Conservation (phyloP, 495 filamentous ascomycete species). For the Astrothelium macrocarpum region DNA sequence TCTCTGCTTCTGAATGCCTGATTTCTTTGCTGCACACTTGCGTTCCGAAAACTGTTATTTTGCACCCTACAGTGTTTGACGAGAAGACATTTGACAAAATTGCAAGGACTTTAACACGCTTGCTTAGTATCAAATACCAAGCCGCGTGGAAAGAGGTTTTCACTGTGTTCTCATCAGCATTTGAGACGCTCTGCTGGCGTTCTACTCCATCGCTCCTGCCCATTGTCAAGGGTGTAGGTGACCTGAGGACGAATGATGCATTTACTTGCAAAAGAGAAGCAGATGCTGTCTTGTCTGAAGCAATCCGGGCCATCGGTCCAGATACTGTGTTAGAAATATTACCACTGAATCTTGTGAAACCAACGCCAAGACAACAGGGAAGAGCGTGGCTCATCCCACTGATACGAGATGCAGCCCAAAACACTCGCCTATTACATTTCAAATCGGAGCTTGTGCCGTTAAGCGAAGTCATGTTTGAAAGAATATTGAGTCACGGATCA, state of each 20-base stretch:
- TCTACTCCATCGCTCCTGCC: slow-evolving; percentile 64
- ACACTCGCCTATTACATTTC: slow-evolving; percentile 81
- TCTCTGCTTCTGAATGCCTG: slow-evolving; percentile 89
- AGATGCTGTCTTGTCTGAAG: slow-evolving; percentile 76
- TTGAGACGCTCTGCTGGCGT: slow-evolving; percentile 77
- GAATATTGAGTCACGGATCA: slow-evolving; percentile 65
- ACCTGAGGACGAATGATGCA: slow-evolving; percentile 76
- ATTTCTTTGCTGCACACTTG: slow-evolving; percentile 86
- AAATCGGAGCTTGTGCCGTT: slow-evolving; percentile 74
- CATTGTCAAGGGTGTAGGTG: slow-evolving; percentile 68
- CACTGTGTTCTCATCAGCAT: slow-evolving; percentile 76
- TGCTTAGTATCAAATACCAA: slow-evolving; percentile 85
- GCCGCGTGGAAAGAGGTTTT: slow-evolving; percentile 93
- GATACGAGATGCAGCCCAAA: slow-evolving; percentile 71
- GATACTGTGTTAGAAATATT: slow-evolving; percentile 67
- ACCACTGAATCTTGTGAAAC: slow-evolving; percentile 72
- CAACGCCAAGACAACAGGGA: slow-evolving; percentile 64
- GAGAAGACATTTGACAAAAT: slow-evolving; percentile 75
- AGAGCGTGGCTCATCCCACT: slow-evolving; percentile 92
- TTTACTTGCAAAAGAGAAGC: slow-evolving; percentile 94
- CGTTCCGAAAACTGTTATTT: slow-evolving; percentile 64
- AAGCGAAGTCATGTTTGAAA: slow-evolving; percentile 83
- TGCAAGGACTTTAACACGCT: slow-evolving; percentile 52
- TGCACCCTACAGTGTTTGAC: slow-evolving; percentile 74
- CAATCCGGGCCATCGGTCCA: slow-evolving; percentile 81